Percentiles rank a stretch among this genome's conserved stretches.
These are phyloP conservation scores for Symbiotaphrina buchneri DNA, from an alignment of 495 filamentous ascomycete genomes.

Conservation along the genomic window DNA sequence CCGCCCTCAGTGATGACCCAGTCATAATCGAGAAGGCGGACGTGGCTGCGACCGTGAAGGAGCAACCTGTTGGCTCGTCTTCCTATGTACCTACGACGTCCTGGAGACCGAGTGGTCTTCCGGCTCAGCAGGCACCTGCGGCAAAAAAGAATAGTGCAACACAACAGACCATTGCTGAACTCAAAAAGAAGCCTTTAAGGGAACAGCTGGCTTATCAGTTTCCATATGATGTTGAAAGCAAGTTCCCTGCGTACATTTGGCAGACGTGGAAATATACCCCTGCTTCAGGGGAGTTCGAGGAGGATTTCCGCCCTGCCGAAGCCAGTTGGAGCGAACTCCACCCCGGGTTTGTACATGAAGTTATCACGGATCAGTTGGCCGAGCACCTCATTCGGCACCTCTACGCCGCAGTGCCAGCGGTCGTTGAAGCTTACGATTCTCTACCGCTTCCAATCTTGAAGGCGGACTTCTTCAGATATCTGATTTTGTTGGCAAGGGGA, in stretches of 20 bases:
- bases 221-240: constrained; percentile 66
- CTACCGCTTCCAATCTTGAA: constrained; percentile 78
- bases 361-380: constrained; percentile 78
- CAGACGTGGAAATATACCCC: constrained; percentile 96
- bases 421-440: constrained; percentile 76
- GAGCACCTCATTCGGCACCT: constrained; percentile 62
- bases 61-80: no score
- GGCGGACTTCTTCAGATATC: constrained; percentile 94
- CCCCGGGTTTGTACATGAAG: constrained; percentile 85
- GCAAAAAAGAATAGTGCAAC: no score
- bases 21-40: no score
- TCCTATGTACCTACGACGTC: no score
- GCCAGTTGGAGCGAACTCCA: constrained; percentile 82
- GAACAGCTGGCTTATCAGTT: constrained; percentile 84
- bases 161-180: constrained; percentile 26
- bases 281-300: constrained; percentile 50
- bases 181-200: constrained; percentile 40
- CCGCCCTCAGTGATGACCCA: no score
- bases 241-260: constrained; percentile 97
- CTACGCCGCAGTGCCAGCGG: constrained; percentile 71
- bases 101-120: no score
- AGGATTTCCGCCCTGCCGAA: constrained; percentile 56
- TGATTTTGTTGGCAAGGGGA: constrained; percentile 81
- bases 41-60: no score
- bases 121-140: no score